Base-by-base conservation (phyloP, 2,329 filamentous ascomycete species). In the Colletotrichum sp. region DNA sequence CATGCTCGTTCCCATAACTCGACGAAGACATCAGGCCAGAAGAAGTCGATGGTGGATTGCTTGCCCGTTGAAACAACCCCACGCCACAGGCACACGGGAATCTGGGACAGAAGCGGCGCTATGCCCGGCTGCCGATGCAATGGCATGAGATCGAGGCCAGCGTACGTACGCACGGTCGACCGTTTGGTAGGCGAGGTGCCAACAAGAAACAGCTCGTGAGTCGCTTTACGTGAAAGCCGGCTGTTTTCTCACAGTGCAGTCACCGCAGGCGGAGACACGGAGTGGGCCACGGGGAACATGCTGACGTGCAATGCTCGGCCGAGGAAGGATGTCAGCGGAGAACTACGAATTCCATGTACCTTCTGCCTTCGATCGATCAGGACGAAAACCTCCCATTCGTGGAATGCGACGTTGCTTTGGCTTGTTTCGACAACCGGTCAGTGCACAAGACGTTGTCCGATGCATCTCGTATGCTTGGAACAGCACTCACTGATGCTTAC, bases 41-140 rank as follows among this genome's bases (percentile, higher is more conserved):
- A 71, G 32, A 39, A 68, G 65, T 66, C 32, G 59, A 34, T 65
- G 48, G 59, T 67, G 70, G 66, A 63, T 57, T 68, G 69, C 70
- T 64, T 26, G 36, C 64, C 70, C 60, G 65, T 70, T 70, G 74
- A 76, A 76, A 74, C 59, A 71, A 55, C 30, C 48, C 74, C 65
- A 61, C 74, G 61, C 71, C 59, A 32, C 71, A 60, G 68, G 67
- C 60, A 32, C 60, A 66, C 71, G 74, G 71, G 26, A 68, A 52
- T 66, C 60, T 66, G 71, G 60, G 55, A 70, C 26, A 55, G 48
- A 74, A 74, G 52, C 65, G 66, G 74, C 61, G 60, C 36, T 55
- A 55, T 74, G 59, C 55, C 74, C 65, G 74, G 26, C 60, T 36
- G 16, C 26, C 36, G 65, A 74, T 43, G 59, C 59, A 74, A 36